Evolutionary conservation across 1,139 yeast species (phyloP), one percentile per base, ranked within the genome.

Genomic region (Debaryomycetaceae sp.): DNA sequence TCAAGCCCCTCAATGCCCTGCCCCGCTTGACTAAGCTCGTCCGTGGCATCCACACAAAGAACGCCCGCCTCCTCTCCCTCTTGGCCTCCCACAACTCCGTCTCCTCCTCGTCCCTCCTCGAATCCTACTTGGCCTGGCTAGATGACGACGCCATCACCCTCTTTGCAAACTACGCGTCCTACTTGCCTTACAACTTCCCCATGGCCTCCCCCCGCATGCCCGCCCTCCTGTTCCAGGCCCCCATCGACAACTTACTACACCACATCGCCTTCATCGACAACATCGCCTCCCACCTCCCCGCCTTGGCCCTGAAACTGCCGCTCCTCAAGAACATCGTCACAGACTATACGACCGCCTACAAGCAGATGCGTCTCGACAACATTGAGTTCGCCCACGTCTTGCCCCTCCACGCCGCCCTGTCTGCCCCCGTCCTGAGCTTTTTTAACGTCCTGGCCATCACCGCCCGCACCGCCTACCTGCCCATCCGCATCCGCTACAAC

Each of bases 1-100:
- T 57, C 26, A 55, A 53, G 31, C 64, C 68, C 13, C 49, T 49
- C 31, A 40, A 51, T 14, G 33, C 53, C 8, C 44, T 48, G 13
- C 32, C 52, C 15, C 49, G 60, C 3, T 32, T 58, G 11, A 46
- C 61, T 4, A 45, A 68, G 3, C 41, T 62, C 18, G 49, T 58
- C 11, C 45, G 71, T 31, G 71, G 70, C 0, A 43, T 63, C 26
- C 56, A 57, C 43, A 63, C 70, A 25, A 58, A 56, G 36, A 62
- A 62, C 41, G 44, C 52, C 29, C 51, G 49, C 27, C 44, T 64
- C 18, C 39, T 58, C 14, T 35, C 47, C 11, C 26, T 52, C 4
- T 39, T 62, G 16, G 40, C 47, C 29, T 30, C 21, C 13, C 10
- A 18, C 20, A 38, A 47, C 19, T 37, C 34, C 4, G 49, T 45